Evolutionary conservation across 352 stramenopile genomes (phyloP), one percentile per base, ranked within the genome.

Genomic region (Phytophthora megakarya): DNA sequence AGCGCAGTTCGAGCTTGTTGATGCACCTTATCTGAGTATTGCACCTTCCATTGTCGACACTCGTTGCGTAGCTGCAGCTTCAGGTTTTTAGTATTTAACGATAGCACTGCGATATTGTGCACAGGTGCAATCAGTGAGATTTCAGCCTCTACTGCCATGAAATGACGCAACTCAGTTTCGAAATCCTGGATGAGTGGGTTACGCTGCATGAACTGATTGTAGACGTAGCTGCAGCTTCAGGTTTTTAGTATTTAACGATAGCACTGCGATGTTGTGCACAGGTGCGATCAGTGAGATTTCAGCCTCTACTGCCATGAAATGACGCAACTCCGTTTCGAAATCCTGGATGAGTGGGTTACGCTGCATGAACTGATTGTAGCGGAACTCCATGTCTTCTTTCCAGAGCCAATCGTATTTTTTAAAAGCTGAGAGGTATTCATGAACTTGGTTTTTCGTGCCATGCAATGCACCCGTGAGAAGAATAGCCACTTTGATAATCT

Each of bases 381-480:
- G 76, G 49, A 89, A 86, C 62, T 95, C 86, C 84, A 90, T 95
- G 59, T 96, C 88, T 58, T 95, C 86, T 59, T 93, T 94, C 88
- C 88, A 96, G 3, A 96, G 79, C 88, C 88, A 96, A 56, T 96
- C 87, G 61, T 96, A 96, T 56, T 93, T 89, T 51, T 89, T 90
- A 47, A 96, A 96, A n/a, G 75, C 74, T 7, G 74, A 72, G 12
- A 95, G 68, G 59, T 93, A 95, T 15, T 93, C 84, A 35, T 92
- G 80, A 0, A 95, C 86, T 32, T 94, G 82, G 39, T 95, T 93
- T 57, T 92, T 92, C 11, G 87, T 95, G 23, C 87, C 88, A 32
- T 94, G 81, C 7, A 96, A 53, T 12, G 86, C 84, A 15, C 88
- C 88, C 3, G 88, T 96, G 8, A 96, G 77, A 23, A 96, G 58